Base-by-base conservation (phyloP, 805 yeast species). In the Teunomyces atbi region DNA sequence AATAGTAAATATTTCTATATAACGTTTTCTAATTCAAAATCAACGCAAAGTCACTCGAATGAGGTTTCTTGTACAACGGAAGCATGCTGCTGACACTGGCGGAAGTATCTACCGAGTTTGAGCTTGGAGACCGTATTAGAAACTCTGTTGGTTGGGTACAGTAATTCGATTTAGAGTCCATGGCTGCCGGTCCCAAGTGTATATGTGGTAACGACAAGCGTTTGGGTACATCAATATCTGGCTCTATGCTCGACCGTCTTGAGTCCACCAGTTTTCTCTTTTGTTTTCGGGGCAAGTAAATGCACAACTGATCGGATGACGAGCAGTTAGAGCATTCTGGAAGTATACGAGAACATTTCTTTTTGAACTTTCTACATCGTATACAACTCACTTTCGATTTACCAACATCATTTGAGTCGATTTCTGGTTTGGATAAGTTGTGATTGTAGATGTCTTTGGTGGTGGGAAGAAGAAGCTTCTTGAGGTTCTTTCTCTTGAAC, bases 281-380 rank as follows among this genome's bases (percentile, higher is more conserved):
- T 50, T 28, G 46, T 47, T 50, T 62, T 52, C 47, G 45, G 3
- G 62, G 60, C 16, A 50, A 37, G 43, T 65, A 65, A 11, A 52
- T 48, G 44, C 70, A 65, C 21, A 64, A 44, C 33, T 64, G 66
- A 16, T 65, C 69, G 8, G 69, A 62, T 7, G 58, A 53, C 12
- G 47, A 46, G 42, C 70, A 65, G 45, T 61, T 62, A 20, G 54
- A 42, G 45, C 70, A 65, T 44, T 65, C 70, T 3, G 70, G 70
- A 4, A 64, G 49, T 13, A 50, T 54, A 18, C 70, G 51, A 5
- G 67, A 56, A 49, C 70, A 65, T 44, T 58, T 65, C 47, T 62
- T 61, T 43, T 65, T 65, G 45, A 54, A 60, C 39, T 60, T 57
- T 10, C 68, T 61, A 45, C 70, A 65, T n/a, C 69, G 54, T 16